Base-by-base conservation (phyloP, 352 stramenopile species). In the Globisporangium takayamanum region DNA sequence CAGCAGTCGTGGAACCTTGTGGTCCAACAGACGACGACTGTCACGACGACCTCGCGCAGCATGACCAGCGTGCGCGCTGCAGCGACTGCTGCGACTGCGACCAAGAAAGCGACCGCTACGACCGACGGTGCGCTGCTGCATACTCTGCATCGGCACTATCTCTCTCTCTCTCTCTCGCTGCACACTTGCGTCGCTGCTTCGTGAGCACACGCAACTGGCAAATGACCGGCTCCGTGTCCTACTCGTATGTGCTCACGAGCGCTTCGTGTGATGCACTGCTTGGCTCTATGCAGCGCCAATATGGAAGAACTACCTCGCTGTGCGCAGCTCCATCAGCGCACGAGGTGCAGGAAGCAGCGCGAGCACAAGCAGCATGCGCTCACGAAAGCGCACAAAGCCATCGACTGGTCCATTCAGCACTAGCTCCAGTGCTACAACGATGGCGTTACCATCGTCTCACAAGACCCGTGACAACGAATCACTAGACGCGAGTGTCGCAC, bases 261-360 rank as follows among this genome's bases (percentile, higher is more conserved):
- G 33, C 33, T 39, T 12, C 10, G 33, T 39, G 33, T 12, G 33
- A 39, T 39, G 33, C 33, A 39, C 11, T 1, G 6, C 6, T 39
- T 39, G 5, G 33, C 33, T 49, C 33, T 11, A 56, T 36, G 16
- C 36, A 42, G 80, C 80, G 22, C 78, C 73, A 25, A 74, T 87
- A n/a, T 90, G 80, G 80, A 87, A 81, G 57, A 70, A 58, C 42
- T 90, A 90, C 57, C 53, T 90, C 45, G 63, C 68, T 47, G 67
- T 79, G 14, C 76, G 80, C 46, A 70, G 63, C 11, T 68, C 69
- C 25, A 37, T 47, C 28, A 55, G 50, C 49, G 18, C 22, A 8
- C 10, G 15, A n/a, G 59, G 7, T 28, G 28, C 20, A 2, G 46
- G 30, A 22, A 41, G 44, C 20, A 48, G 44, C 25, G 30, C 0